These are phyloP conservation scores for Mallotus japonicus DNA, from an alignment of 441 rosid species.

Conservation along the genomic window DNA sequence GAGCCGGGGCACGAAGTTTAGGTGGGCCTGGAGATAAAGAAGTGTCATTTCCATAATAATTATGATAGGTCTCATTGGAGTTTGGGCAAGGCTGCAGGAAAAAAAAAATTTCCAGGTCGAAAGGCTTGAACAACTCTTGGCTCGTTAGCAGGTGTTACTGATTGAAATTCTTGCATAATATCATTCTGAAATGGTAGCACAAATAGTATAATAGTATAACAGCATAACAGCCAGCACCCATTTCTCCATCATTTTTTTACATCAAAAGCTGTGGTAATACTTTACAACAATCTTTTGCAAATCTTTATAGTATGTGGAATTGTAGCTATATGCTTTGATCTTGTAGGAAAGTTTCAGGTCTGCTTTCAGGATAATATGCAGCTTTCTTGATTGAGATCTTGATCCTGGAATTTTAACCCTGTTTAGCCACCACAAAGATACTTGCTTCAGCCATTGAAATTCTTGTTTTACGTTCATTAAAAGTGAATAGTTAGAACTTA, in stretches of 20 bases:
- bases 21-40: too few relatives aligned
- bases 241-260: background rate
- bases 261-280: background rate
- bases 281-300: background rate
- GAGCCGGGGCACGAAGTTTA: too few relatives aligned
- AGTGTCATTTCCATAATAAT: too few relatives aligned
- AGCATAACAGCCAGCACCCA: too few relatives aligned
- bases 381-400: background rate
- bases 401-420: constrained; percentile 23
- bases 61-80: too few relatives aligned
- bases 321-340: background rate
- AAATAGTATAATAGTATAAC: too few relatives aligned
- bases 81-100: too few relatives aligned
- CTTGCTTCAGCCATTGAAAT: background rate
- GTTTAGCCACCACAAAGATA: constrained; percentile 8
- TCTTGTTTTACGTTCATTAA: background rate
- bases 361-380: background rate
- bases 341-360: background rate
- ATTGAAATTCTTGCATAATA: too few relatives aligned
- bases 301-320: background rate
- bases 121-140: too few relatives aligned
- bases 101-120: too few relatives aligned
- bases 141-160: too few relatives aligned
- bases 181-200: too few relatives aligned
- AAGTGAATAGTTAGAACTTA: background rate